phyloP scores from a whole-genome alignment of 306 rosid species.

The Cucurbita ficifolia region DNA sequence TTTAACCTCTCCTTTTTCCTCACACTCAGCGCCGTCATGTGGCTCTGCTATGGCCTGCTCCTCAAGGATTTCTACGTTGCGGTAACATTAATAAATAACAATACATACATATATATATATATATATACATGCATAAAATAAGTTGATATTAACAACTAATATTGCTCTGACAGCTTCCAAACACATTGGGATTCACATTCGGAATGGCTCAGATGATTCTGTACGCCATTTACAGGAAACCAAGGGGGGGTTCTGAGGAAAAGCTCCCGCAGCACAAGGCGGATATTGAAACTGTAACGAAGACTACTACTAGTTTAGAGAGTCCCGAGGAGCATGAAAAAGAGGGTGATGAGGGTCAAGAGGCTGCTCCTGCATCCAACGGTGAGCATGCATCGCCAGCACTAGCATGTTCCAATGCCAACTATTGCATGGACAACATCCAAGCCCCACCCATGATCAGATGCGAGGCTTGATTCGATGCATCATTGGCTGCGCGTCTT shows the following conservation, averaged over 20 bases:
- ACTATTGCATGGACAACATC: background rate
- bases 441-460: background rate
- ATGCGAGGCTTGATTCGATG: background rate
- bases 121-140: too few species aligned
- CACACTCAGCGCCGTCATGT: conserved; percentile 70
- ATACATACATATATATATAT: too few species aligned
- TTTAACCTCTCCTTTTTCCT: conserved; percentile 59
- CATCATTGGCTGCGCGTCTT: background rate
- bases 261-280: conserved; percentile 41
- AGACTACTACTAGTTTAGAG: background rate
- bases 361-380: background rate
- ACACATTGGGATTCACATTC: conserved; percentile 63
- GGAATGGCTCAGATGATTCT: conserved; percentile 85
- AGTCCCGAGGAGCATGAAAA: background rate
- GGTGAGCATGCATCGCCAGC: background rate
- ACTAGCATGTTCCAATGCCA: background rate
- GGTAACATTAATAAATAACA: conserved; percentile 13
- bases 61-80: conserved; percentile 71
- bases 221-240: conserved; percentile 53
- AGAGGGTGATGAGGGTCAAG: too few species aligned
- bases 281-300: conserved; percentile 4
- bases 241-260: conserved; percentile 3
- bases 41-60: conserved; percentile 83
- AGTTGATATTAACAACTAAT: too few species aligned
- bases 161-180: conserved; percentile 35